Conservation (phyloP, 345 rosid species). For the Aethionema arabicum region DNA sequence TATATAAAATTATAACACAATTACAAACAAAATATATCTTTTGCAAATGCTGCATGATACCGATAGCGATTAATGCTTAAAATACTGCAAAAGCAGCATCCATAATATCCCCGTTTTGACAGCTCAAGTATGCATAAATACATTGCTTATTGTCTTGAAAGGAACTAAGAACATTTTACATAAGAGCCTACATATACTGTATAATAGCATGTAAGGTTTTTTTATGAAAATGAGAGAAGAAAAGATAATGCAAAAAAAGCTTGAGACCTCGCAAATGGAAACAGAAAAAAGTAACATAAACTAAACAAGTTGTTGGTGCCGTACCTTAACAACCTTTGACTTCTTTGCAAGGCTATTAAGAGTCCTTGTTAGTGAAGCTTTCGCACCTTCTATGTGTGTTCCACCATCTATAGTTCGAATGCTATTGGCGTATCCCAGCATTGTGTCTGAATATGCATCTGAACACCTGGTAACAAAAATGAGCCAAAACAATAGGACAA, state of each 20-base stretch:
- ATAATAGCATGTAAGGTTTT: not conserved
- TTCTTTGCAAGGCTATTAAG: slow-evolving; percentile 84
- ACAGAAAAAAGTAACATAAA: slow-evolving; percentile 12
- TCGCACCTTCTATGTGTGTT: slow-evolving; percentile 92
- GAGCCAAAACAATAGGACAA: slow-evolving; percentile 24
- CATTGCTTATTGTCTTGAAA: not conserved
- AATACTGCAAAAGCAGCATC: not conserved
- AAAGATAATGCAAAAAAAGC: not conserved
- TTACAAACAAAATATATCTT: not conserved
- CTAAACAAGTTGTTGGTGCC: slow-evolving; percentile 24
- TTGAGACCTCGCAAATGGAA: not conserved
- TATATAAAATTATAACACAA: not conserved
- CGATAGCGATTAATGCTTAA: not conserved
- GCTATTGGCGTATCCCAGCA: slow-evolving; percentile 97
- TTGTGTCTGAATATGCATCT: slow-evolving; percentile 95
- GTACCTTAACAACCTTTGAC: slow-evolving; percentile 81
- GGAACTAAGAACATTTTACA: not conserved
- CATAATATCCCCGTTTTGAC: not conserved
- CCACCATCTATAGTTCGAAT: slow-evolving; percentile 97
- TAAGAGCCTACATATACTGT: slow-evolving; percentile 6
- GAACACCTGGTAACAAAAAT: slow-evolving; percentile 62
- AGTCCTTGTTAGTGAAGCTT: slow-evolving; percentile 87
- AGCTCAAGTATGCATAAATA: slow-evolving; percentile 5
- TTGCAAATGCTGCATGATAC: slow-evolving; percentile 1
- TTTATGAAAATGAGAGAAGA: not conserved